These are phyloP conservation scores for Trichoderma hamatum DNA, from an alignment of 2,329 filamentous ascomycete genomes.

Conservation along the genomic window DNA sequence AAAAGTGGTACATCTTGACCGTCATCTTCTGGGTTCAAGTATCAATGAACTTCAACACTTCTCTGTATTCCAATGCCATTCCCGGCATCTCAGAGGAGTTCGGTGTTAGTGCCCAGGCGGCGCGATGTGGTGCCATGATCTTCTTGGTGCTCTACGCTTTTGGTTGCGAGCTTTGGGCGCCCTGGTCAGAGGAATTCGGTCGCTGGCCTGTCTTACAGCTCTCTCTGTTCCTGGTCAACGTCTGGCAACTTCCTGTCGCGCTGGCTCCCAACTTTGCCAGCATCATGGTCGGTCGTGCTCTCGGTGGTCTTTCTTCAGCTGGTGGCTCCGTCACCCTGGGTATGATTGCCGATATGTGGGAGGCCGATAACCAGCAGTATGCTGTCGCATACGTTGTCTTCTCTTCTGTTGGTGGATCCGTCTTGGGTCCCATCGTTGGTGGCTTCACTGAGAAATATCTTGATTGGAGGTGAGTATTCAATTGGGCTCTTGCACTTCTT, in stretches of 20 bases:
- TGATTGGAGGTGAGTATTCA: conserved; percentile 61
- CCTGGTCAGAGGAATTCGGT: conserved; percentile 83
- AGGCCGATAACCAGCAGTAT: conserved; percentile 71
- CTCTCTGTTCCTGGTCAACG: conserved; percentile 74
- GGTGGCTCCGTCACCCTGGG: conserved; percentile 74
- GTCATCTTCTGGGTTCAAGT: conserved; percentile 74
- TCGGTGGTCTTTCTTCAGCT: conserved; percentile 71
- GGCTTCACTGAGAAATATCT: conserved; percentile 72
- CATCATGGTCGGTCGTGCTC: conserved; percentile 69
- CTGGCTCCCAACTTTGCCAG: conserved; percentile 73
- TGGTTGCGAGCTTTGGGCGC: conserved; percentile 86
- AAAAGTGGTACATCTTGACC: conserved; percentile 74
- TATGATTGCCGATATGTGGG: conserved; percentile 76
- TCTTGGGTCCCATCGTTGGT: conserved; percentile 77
- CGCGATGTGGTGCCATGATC: conserved; percentile 73
- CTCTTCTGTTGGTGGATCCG: conserved; percentile 76
- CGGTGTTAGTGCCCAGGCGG: conserved; percentile 66
- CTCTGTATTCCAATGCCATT: conserved; percentile 71
- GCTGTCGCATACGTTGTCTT: conserved; percentile 78
- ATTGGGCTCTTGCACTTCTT: background rate
- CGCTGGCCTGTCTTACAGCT: conserved; percentile 75
- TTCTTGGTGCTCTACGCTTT: conserved; percentile 82
- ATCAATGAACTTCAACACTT: conserved; percentile 80
- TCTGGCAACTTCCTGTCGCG: conserved; percentile 74
- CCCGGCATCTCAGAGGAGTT: conserved; percentile 69